Evolutionary conservation across 2,329 filamentous ascomycete genomes (phyloP).

Genomic region (Beauveria sp.): DNA sequence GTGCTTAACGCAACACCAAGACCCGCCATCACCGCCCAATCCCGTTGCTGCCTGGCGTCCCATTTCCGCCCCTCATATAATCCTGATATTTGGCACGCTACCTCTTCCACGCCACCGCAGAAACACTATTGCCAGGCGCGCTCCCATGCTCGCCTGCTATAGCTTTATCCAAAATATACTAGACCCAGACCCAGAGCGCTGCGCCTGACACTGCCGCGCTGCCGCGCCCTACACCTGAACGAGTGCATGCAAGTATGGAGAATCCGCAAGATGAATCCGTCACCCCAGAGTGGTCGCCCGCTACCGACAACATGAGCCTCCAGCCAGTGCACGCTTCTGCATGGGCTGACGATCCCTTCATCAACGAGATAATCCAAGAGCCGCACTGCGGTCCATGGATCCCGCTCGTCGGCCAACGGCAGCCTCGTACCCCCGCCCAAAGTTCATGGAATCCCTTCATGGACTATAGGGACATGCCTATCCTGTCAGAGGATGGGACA

Average conservation of each 20-base stretch:
- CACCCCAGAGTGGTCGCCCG: background rate
- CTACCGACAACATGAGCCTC: background rate
- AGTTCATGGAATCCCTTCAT: background rate
- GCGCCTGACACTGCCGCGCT: background rate
- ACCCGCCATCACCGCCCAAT: slow-evolving; percentile 8
- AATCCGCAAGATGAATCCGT: background rate
- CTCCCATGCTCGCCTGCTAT: background rate
- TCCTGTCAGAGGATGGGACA: slow-evolving; percentile 3
- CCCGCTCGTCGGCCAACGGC: background rate
- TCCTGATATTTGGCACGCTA: background rate
- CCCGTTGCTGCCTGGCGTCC: slow-evolving; percentile 4
- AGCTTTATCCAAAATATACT: background rate
- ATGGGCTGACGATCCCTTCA: background rate
- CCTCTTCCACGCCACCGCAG: background rate
- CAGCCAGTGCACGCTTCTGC: background rate
- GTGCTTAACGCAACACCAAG: slow-evolving; percentile 5
- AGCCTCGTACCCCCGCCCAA: background rate
- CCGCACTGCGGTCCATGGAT: background rate
- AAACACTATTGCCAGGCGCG: background rate
- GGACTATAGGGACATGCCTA: background rate
- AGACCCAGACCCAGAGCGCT: background rate
- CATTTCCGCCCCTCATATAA: background rate
- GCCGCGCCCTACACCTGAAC: background rate
- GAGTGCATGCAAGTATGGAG: background rate
- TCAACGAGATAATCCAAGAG: background rate